Conservation (phyloP, 2,329 filamentous ascomycete species). For the Setomelanomma holmii region DNA sequence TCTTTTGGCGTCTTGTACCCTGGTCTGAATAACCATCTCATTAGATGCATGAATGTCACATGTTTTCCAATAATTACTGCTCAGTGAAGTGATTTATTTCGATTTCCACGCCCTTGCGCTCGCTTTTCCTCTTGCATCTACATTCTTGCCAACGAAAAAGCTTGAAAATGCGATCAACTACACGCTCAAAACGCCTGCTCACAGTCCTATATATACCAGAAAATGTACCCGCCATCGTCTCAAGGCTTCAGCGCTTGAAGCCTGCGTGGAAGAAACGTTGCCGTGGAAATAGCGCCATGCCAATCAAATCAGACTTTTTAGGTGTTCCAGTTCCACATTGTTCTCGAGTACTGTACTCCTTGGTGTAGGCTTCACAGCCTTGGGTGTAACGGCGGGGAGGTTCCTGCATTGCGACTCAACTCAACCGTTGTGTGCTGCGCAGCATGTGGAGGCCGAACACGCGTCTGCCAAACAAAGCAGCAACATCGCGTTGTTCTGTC, state of each 20-base stretch:
- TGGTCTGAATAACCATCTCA: background rate
- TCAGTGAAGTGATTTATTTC: background rate
- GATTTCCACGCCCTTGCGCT: background rate
- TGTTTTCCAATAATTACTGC: too few relatives aligned
- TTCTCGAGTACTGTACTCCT: too few relatives aligned
- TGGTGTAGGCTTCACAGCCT: background rate
- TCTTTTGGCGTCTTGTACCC: conserved; percentile 1
- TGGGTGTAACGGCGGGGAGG: background rate
- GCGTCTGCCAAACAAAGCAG: too few relatives aligned
- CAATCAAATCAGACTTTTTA: conserved; percentile 7
- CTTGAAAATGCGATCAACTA: background rate
- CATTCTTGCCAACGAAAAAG: background rate
- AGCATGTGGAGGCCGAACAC: background rate
- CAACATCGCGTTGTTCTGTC: background rate
- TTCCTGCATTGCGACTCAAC: background rate
- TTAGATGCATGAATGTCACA: background rate
- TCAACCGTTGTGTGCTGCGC: background rate
- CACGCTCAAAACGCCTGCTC: background rate
- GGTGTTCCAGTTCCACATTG: background rate
- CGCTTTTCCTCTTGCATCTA: background rate
- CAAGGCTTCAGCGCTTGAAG: conserved; percentile 14
- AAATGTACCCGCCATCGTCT: conserved; percentile 1
- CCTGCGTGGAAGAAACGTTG: conserved; percentile 3
- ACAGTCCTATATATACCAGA: conserved; percentile 5
- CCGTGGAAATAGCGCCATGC: conserved; percentile 3